Evolutionary conservation across 1,284 basidiomycete species (phyloP).

Genomic region (Ganoderma resinaceum): DNA sequence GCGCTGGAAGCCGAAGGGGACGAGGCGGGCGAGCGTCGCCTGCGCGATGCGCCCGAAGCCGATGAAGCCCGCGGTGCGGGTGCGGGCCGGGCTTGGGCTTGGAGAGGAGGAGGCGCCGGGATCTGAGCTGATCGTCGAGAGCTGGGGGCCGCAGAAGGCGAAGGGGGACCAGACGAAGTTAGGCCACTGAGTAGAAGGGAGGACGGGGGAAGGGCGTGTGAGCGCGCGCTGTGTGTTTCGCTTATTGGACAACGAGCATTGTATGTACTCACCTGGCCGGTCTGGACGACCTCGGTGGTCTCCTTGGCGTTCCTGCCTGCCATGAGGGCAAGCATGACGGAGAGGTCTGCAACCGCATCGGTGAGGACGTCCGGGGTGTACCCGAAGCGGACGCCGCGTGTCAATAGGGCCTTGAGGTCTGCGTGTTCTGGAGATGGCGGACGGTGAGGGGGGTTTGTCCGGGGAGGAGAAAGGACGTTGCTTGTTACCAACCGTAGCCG

Average conservation of each 20-base stretch:
- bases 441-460: not conserved
- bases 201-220: slow-evolving; percentile 9
- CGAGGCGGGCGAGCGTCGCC: slow-evolving; percentile 76
- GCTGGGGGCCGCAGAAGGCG: slow-evolving; percentile 79
- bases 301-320: slow-evolving; percentile 80
- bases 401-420: slow-evolving; percentile 67
- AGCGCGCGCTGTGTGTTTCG: not conserved
- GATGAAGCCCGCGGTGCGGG: slow-evolving; percentile 85
- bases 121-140: slow-evolving; percentile 54
- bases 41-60: slow-evolving; percentile 95
- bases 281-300: slow-evolving; percentile 69
- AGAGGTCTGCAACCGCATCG: slow-evolving; percentile 89
- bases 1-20: slow-evolving; percentile 78
- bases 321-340: slow-evolving; percentile 91
- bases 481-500: slow-evolving; percentile 71
- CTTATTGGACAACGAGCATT: not conserved
- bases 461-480: not conserved
- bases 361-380: slow-evolving; percentile 93
- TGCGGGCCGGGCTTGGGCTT: slow-evolving; percentile 49
- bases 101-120: not conserved
- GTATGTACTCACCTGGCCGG: slow-evolving; percentile 61
- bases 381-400: slow-evolving; percentile 78
- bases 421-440: slow-evolving; percentile 75
- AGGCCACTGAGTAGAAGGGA: slow-evolving; percentile 52
- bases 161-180: slow-evolving; percentile 83